Conservation (phyloP, 768 basidiomycete genomes). For the Mycena pura region DNA sequence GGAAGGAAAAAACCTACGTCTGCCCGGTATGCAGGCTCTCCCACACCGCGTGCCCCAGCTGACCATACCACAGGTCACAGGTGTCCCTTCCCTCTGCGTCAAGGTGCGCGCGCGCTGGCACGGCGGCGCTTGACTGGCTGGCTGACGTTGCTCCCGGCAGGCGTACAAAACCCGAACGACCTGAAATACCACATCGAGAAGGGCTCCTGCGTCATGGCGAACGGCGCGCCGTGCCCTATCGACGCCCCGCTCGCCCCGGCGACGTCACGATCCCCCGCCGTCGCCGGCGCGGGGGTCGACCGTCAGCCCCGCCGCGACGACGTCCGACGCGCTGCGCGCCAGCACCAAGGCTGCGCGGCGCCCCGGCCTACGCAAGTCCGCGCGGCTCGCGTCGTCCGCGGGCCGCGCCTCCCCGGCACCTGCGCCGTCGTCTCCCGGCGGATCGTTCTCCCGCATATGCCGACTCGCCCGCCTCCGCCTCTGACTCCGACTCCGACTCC, state of each 20-base stretch:
- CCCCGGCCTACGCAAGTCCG: background rate
- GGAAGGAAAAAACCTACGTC: no score
- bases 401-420: no score
- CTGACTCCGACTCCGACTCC: no score
- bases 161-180: slow-evolving; percentile 72
- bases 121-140: no score
- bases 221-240: slow-evolving; percentile 6
- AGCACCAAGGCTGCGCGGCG: background rate
- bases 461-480: no score
- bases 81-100: slow-evolving; percentile 2
- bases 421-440: no score
- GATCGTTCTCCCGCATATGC: no score
- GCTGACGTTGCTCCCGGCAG: slow-evolving; percentile 35
- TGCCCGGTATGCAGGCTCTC: no score
- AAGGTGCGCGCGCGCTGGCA: background rate
- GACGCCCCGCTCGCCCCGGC: background rate
- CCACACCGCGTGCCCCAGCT: no score
- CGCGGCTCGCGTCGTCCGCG: background rate
- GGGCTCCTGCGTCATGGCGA: slow-evolving; percentile 62
- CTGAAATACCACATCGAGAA: slow-evolving; percentile 73
- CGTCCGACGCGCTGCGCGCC: background rate
- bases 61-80: no score
- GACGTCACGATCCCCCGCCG: background rate
- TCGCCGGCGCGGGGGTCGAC: no score
- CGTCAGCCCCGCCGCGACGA: background rate